Evolutionary conservation across 2,329 filamentous ascomycete genomes (phyloP).

Genomic region (Aspergillus intermedius): DNA sequence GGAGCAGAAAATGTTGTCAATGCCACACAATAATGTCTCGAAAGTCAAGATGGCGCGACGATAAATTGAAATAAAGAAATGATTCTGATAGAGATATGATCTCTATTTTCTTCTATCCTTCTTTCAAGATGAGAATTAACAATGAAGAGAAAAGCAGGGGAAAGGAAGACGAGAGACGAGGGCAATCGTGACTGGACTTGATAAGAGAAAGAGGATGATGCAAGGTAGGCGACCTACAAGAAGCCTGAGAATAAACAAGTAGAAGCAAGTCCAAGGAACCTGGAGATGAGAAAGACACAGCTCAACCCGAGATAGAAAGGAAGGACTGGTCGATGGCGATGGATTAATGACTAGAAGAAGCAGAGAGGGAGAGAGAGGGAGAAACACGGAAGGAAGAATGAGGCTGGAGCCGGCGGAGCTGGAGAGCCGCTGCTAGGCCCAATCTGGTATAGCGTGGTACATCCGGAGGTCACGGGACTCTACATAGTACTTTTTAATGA

Average conservation of each 20-base stretch:
- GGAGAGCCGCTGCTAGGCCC: slow-evolving; percentile 5
- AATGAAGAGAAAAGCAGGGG: slow-evolving; percentile 10
- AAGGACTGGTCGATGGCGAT: too few species aligned
- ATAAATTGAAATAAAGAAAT: too few species aligned
- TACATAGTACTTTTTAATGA: background rate
- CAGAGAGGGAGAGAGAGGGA: background rate
- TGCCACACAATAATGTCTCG: slow-evolving; percentile 9
- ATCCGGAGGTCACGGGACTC: background rate
- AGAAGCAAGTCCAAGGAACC: background rate
- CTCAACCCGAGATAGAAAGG: background rate
- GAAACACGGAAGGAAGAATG: slow-evolving; percentile 3
- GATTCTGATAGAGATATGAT: too few species aligned
- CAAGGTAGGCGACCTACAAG: slow-evolving; percentile 39
- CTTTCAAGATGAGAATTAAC: slow-evolving; percentile 1
- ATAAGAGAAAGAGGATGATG: slow-evolving; percentile 16
- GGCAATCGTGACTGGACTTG: slow-evolving; percentile 9
- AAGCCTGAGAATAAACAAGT: slow-evolving; percentile 27
- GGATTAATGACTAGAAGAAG: background rate
- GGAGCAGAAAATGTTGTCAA: slow-evolving; percentile 2
- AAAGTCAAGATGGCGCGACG: slow-evolving; percentile 13
- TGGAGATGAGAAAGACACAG: background rate
- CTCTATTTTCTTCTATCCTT: background rate
- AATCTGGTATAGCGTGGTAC: slow-evolving; percentile 2
- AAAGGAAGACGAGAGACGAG: slow-evolving; percentile 15
- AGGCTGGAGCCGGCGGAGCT: slow-evolving; percentile 6